A percentile compares a stretch with the other conserved stretches of the same genome.
Evolutionary conservation across 768 basidiomycete species (phyloP).

Genomic region (Suillus luteus): DNA sequence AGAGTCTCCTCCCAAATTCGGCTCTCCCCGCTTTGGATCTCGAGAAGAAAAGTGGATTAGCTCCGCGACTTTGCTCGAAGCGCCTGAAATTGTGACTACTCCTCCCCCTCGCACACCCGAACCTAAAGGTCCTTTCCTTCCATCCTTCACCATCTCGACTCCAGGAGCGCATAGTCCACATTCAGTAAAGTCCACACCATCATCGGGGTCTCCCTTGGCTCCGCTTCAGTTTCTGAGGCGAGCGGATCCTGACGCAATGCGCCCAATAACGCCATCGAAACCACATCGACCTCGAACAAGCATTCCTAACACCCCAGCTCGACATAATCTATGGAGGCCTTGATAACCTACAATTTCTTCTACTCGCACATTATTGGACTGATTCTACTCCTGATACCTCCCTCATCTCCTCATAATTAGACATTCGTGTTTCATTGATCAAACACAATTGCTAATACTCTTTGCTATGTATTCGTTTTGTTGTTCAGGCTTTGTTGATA

Average conservation of each 20-base stretch:
- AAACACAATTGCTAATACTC: conserved; percentile 27
- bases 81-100: conserved; percentile 40
- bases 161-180: conserved; percentile 48
- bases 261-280: conserved; percentile 71
- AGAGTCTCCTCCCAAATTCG: conserved; percentile 58
- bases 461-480: conserved; percentile 30
- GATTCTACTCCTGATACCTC: conserved; percentile 12
- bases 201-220: conserved; percentile 71
- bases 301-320: conserved; percentile 47
- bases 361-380: conserved; percentile 21
- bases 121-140: conserved; percentile 55
- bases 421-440: conserved; percentile 31
- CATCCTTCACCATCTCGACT: conserved; percentile 63
- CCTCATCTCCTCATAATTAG: conserved; percentile 28
- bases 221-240: conserved; percentile 85
- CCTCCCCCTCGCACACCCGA: conserved; percentile 67
- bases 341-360: conserved; percentile 34
- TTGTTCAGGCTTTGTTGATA: conserved; percentile 21
- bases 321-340: conserved; percentile 67
- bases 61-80: conserved; percentile 68
- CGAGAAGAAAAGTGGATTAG: conserved; percentile 85
- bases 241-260: conserved; percentile 63
- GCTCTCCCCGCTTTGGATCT: conserved; percentile 38
- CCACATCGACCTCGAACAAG: conserved; percentile 46
- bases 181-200: conserved; percentile 53